Base-by-base conservation (phyloP, 495 filamentous ascomycete genomes). In the Xylaria cubensis region DNA sequence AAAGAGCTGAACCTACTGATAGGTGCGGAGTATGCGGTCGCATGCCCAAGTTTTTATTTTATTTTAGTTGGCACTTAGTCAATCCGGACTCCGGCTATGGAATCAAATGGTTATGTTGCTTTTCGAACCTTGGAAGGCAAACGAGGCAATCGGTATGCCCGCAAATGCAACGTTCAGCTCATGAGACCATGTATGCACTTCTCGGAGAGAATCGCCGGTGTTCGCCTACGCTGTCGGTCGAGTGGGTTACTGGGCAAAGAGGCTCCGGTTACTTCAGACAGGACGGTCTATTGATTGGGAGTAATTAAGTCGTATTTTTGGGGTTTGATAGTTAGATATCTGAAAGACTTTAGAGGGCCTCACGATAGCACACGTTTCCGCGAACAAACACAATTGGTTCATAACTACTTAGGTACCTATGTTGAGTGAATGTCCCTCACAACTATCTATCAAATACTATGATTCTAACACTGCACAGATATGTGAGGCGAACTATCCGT, bases 191-290 rank as follows among this genome's bases (percentile, higher is more conserved):
- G 1, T 10, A 65, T 67, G 32, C 64, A 53, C 26, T 39, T 32
- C 21, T 67, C 63, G 32, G 64, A 67, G 64, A 41, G 64, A 67
- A 32, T 51, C 44, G 46, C 64, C 64, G 64, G 4, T 67, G 3
- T 9, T 67, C 46, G 64, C 48, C 44, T 67, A 67, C n/a, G 48
- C 2, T 36, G 32, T 51, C 46, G 29, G 46, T 15, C 7, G 2
- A 39, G 42, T 21, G 13, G 2, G 21, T 65, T 2, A 24, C 17
- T 34, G 15, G 24, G 42, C 21, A 19, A 66, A 39, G 64, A 50
- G 64, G 64, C 64, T 66, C 64, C 51, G 64, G 29, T 46, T 24
- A 12, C 24, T 15, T 65, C 42, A 26, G 6, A 44, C 7, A 34
- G 7, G 32, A 5, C 9, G 21, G 9, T 32, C 32, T 8, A 36